Base-by-base conservation (phyloP, 805 yeast genomes). In the Zygoascus tannicola region DNA sequence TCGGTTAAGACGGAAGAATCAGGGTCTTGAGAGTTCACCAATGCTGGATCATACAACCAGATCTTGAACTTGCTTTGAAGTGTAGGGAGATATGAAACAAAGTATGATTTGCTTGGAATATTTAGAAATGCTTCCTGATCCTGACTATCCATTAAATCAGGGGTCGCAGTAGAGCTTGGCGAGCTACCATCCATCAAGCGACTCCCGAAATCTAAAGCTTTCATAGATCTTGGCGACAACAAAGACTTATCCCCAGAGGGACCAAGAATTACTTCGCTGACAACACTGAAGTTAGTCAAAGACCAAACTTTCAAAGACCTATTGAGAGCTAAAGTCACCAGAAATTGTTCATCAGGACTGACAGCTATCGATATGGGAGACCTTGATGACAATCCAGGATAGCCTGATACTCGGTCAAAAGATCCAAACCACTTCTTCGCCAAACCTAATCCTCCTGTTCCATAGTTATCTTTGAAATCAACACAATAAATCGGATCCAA, bases 221-320 rank as follows among this genome's bases (percentile, higher is more conserved):
- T 16, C 5, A 14, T 14, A 12, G 40, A 18, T 12, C 15, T 23
- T 21, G 40, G 32, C 3, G 40, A 16, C 19, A 37, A 16, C 19
- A 23, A 14, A 2, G 15, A 4, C 19, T 22, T 16, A 12, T n/a
- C 3, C 7, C 23, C 32, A 5, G 32, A 3, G n/a, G 39, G 41
- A 19, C 39, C 43, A 8, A 40, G 36, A 8, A 23, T 23, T 16
- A 16, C 22, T n/a, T 43, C 44, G 8, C 42, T 16, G 8, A 66
- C 35, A n/a, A 66, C 52, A 4, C 53, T 38, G 39, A 62, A 55
- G 3, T 66, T 52, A 0, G 55, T 49, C 3, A 80, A 53, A 22
- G 76, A 70, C 88, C 92, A 85, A 18, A 82, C 50, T 48, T 76
- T 74, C 30, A 85, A 51, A 3, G 58, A 59, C 52, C 74, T 74